Conservation (phyloP, 2,329 filamentous ascomycete genomes). For the Xylaria sp. region DNA sequence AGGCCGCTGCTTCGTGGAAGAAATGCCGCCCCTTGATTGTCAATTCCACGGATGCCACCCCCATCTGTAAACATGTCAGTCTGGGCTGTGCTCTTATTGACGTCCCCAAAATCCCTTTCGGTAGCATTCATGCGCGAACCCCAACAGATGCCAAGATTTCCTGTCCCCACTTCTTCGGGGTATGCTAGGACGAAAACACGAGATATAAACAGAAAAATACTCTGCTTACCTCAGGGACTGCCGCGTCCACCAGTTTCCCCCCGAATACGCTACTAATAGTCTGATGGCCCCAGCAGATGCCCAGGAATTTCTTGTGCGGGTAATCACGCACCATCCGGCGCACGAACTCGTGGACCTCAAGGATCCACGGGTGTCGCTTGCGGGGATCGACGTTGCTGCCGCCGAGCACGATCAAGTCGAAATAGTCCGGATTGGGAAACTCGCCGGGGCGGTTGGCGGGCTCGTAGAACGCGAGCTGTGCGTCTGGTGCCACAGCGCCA, state of each 20-base stretch:
- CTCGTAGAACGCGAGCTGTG: slow-evolving; percentile 52
- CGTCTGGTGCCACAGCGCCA: slow-evolving; percentile 46
- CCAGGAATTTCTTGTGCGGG: slow-evolving; percentile 52
- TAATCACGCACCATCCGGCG: slow-evolving; percentile 48
- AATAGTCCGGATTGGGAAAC: slow-evolving; percentile 53
- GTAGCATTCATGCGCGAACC: background rate
- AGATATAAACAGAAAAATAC: background rate
- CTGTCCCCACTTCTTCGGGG: background rate
- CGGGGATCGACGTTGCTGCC: slow-evolving; percentile 57
- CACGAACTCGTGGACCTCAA: slow-evolving; percentile 55
- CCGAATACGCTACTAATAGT: slow-evolving; percentile 55
- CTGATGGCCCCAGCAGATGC: slow-evolving; percentile 62
- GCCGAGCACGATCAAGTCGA: slow-evolving; percentile 57
- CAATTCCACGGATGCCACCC: slow-evolving; percentile 52
- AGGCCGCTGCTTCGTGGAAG: slow-evolving; percentile 47
- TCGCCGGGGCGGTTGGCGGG: slow-evolving; percentile 50
- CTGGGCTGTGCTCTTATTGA: background rate
- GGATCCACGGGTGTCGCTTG: slow-evolving; percentile 54
- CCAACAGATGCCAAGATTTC: background rate
- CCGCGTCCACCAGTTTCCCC: slow-evolving; percentile 53
- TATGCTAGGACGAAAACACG: background rate
- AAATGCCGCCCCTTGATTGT: slow-evolving; percentile 54
- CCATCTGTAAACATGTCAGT: slow-evolving; percentile 46
- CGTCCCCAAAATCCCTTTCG: background rate
- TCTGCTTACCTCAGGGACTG: slow-evolving; percentile 52